A percentile compares a stretch with the other conserved stretches of the same genome.
Evolutionary conservation across 148 eudicot species (phyloP).

Genomic region (Oxyria digyna): DNA sequence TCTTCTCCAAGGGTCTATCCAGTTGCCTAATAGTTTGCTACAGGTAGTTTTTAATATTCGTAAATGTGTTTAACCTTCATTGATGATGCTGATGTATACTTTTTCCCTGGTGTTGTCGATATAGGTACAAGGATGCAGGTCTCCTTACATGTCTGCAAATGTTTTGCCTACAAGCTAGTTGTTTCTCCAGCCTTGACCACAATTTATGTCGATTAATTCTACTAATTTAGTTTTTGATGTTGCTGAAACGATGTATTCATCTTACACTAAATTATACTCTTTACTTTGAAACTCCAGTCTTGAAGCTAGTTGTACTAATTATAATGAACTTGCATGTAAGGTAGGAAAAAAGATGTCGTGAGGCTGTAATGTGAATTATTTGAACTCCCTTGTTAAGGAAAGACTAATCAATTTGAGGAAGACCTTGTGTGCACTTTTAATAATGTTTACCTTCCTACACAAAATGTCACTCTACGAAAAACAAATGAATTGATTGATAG

Average conservation of each 20-base stretch:
- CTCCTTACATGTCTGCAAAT: conserved; percentile 77
- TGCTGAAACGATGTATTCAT: too few relatives aligned
- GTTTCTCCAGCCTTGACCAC: too few relatives aligned
- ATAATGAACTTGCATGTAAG: too few relatives aligned
- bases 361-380: too few relatives aligned
- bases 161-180: conserved; percentile 32
- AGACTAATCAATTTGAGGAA: not conserved
- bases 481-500: not conserved
- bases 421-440: not conserved
- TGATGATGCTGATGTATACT: not conserved
- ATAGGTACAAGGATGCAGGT: conserved; percentile 61
- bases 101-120: not conserved
- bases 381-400: too few relatives aligned
- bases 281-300: too few relatives aligned
- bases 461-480: not conserved
- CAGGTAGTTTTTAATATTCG: conserved; percentile 37
- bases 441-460: not conserved
- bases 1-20: conserved; percentile 69
- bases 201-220: too few relatives aligned
- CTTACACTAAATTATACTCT: too few relatives aligned
- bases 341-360: too few relatives aligned
- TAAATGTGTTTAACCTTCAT: too few relatives aligned
- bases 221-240: too few relatives aligned
- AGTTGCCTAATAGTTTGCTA: conserved; percentile 58
- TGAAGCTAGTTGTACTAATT: too few relatives aligned